phyloP scores from a whole-genome alignment of 106 monocot species.

The Phalaenopsis equestris region DNA sequence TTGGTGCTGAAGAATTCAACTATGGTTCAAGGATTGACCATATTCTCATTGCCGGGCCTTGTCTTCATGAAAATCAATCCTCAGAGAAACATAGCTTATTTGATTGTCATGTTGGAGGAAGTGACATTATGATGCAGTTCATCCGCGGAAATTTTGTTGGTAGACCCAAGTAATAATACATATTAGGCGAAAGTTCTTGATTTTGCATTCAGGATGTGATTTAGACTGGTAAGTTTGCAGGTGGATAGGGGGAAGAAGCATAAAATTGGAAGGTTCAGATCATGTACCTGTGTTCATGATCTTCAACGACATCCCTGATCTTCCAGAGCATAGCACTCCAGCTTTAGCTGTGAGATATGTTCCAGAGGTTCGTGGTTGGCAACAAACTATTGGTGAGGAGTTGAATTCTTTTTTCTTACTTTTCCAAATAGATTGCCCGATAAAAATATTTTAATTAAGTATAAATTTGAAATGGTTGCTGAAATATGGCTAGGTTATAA shows the following conservation, averaged over 20 bases:
- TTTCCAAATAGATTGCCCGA: background rate
- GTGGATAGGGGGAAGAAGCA: constrained; percentile 87
- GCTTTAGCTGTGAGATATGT: constrained; percentile 69
- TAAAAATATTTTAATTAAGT: background rate
- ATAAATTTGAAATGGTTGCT: background rate
- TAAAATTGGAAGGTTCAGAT: constrained; percentile 94
- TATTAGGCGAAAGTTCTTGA: background rate
- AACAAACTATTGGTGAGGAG: constrained; percentile 79
- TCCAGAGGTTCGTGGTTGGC: constrained; percentile 86
- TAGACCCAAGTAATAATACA: constrained; percentile 50
- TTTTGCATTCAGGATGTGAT: background rate
- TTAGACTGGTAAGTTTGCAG: constrained; percentile 29
- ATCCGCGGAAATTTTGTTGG: constrained; percentile 50
- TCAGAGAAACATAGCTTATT: constrained; percentile 56
- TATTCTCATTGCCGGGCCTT: constrained; percentile 75
- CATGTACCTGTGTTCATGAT: constrained; percentile 75
- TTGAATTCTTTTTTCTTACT: background rate
- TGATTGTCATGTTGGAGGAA: constrained; percentile 71
- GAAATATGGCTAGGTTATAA: background rate
- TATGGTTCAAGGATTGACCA: constrained; percentile 96
- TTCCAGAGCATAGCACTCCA: constrained; percentile 66
- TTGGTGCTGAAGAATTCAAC: constrained; percentile 94
- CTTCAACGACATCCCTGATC: constrained; percentile 50
- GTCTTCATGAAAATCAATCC: constrained; percentile 54
- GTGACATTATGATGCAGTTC: constrained; percentile 81